A percentile compares a stretch with the other conserved stretches of the same genome.
phyloP scores from a whole-genome alignment of 2,329 filamentous ascomycete genomes.

The Aspergillus fijiensis region DNA sequence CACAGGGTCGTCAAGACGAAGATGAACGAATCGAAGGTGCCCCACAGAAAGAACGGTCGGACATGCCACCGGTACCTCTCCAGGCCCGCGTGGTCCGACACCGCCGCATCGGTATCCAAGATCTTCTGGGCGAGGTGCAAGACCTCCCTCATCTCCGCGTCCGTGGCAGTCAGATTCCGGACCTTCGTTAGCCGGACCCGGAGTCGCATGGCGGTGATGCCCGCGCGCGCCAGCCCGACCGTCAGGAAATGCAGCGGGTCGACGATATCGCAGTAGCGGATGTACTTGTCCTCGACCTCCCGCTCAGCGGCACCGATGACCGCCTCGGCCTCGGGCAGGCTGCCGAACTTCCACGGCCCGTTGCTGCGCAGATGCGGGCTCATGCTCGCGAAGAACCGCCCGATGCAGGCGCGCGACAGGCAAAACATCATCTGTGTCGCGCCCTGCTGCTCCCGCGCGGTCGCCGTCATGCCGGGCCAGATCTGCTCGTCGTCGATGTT shows the following conservation, averaged over 20 bases:
- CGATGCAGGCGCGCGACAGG: constrained; percentile 29
- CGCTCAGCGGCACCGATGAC: constrained; percentile 33
- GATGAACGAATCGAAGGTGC: too few species aligned
- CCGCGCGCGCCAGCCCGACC: constrained; percentile 42
- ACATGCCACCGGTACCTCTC: constrained; percentile 45
- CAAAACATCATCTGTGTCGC: constrained; percentile 47
- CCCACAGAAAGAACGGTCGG: constrained; percentile 50
- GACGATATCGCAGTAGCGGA: constrained; percentile 36
- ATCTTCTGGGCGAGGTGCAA: constrained; percentile 14
- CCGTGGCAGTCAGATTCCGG: constrained; percentile 3
- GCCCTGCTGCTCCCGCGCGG: constrained; percentile 41
- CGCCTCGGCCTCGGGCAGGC: constrained; percentile 12
- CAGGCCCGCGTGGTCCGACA: constrained; percentile 39
- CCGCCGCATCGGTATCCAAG: constrained; percentile 31
- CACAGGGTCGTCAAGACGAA: too few species aligned
- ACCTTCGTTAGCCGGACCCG: constrained; percentile 43
- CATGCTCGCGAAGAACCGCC: constrained; percentile 19
- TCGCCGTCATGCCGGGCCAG: constrained; percentile 41
- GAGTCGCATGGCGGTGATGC: constrained; percentile 44
- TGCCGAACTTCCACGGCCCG: constrained; percentile 8
- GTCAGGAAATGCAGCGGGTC: constrained; percentile 46
- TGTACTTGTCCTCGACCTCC: constrained; percentile 32
- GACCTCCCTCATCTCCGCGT: constrained; percentile 5
- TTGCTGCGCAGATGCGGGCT: constrained; percentile 13
- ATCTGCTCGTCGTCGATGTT: constrained; percentile 39